Conservation (phyloP, 495 filamentous ascomycete genomes). For the Penicillium taxi region DNA sequence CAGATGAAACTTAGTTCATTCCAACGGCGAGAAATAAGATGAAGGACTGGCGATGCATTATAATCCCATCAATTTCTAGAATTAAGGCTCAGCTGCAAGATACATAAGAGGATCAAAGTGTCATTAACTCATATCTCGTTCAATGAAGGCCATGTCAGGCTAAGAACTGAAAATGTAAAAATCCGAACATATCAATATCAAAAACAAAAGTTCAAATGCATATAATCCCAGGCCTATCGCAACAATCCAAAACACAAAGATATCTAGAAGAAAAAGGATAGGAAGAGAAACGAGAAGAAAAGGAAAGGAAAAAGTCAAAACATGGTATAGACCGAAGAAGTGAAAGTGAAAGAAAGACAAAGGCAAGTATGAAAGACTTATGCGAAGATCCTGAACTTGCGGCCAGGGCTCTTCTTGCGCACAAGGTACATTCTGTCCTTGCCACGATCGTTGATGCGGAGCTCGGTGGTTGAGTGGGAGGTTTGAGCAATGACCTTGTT, state of each 20-base stretch:
- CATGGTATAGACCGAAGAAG: not conserved
- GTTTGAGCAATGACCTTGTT: slow-evolving; percentile 36
- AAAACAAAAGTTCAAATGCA: slow-evolving; percentile 15
- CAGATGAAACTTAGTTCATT: no score
- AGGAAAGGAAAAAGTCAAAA: slow-evolving; percentile 4
- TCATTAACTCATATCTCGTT: slow-evolving; percentile 27
- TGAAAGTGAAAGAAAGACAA: slow-evolving; percentile 1
- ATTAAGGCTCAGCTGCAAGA: no score
- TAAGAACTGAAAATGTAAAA: slow-evolving; percentile 7
- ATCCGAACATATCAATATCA: slow-evolving; percentile 25
- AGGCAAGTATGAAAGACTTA: slow-evolving; percentile 13
- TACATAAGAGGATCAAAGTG: no score
- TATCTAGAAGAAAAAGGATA: slow-evolving; percentile 6
- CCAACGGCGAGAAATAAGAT: no score
- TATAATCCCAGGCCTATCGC: slow-evolving; percentile 8
- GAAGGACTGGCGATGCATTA: no score
- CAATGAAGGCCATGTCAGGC: slow-evolving; percentile 13
- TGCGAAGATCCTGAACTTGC: slow-evolving; percentile 28
- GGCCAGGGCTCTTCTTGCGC: slow-evolving; percentile 50
- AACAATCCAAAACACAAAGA: slow-evolving; percentile 5
- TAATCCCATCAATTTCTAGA: no score
- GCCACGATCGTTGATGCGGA: slow-evolving; percentile 44
- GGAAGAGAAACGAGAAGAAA: no score
- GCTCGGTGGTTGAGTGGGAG: slow-evolving; percentile 39
- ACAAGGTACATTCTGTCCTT: slow-evolving; percentile 53